Base-by-base conservation (phyloP, 768 basidiomycete genomes). In the Termitomyces sp. region DNA sequence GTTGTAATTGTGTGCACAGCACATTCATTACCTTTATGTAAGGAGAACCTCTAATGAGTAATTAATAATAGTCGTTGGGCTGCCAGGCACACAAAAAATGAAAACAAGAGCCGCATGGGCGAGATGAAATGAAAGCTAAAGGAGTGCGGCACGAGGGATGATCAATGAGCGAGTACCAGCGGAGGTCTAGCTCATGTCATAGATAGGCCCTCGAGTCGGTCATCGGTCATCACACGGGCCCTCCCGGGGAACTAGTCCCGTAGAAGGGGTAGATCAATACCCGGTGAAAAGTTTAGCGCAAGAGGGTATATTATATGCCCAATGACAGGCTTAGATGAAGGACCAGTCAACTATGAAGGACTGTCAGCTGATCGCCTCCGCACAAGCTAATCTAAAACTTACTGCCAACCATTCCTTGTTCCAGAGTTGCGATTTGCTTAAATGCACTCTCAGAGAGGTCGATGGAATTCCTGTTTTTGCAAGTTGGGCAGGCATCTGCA, bases 401-500 rank as follows among this genome's bases (percentile, higher is more conserved):
- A 85, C 87, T 88, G 48, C 73, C 63, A 58, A 91, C 75, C 56
- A 73, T 61, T 59, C 93, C 93, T 23, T 76, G 66, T 6, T 63
- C 64, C 42, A 75, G 65, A 46, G 68, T 54, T 45, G 80, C 82
- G 56, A 95, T 79, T 16, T 67, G 62, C 25, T 70, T 30, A 80
- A 95, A 94, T 44, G 89, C 88, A 53, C 65, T 83, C 49, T 62
- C 54, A n/a, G 89, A 90, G 42, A 91, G 75, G 64, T 91, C 89
- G 66, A 97, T 84, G 16, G 86, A 89, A 69, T 87, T 79, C 28
- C 35, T 34, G 63, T 80, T 83, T 0, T 65, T 50, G 73, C 92
- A 96, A 19, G 86, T 86, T 25, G 92, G 91, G 77, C 93, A 97
- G 37, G 79, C 85, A 62, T 94, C 92, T 12, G 81, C 89, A 60